Conservation (phyloP, 768 basidiomycete genomes). For the Termitomyces sp. region DNA sequence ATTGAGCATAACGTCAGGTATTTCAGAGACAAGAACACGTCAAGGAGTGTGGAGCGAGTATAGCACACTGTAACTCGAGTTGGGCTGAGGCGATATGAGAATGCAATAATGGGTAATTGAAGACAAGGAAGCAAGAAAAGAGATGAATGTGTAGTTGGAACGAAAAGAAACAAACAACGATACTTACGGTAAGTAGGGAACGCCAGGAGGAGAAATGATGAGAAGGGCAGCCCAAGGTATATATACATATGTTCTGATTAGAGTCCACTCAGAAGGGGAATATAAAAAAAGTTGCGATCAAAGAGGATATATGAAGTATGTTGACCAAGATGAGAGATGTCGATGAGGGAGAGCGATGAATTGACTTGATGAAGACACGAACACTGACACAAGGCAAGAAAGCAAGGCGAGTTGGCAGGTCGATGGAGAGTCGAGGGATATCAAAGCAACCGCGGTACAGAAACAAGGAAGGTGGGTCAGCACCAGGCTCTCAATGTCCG, state of each 20-base stretch:
- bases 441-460: neutral
- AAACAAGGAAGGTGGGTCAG: neutral
- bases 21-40: neutral
- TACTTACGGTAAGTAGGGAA: constrained; percentile 11
- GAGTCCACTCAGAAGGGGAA: constrained; percentile 9
- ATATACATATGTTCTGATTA: constrained; percentile 9
- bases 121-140: neutral
- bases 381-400: neutral
- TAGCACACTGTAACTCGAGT: constrained; percentile 16
- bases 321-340: constrained; percentile 8
- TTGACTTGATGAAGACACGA: neutral
- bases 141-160: neutral
- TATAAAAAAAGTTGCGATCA: constrained; percentile 10
- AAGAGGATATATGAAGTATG: constrained; percentile 3
- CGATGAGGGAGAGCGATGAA: neutral
- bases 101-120: neutral
- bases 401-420: neutral
- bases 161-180: neutral
- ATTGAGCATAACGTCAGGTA: constrained; percentile 2
- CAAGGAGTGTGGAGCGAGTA: constrained; percentile 14
- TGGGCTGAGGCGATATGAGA: constrained; percentile 3
- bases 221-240: constrained; percentile 9
- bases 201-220: constrained; percentile 1
- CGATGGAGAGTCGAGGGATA: neutral
- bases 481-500: constrained; percentile 22